Conservation (phyloP, 495 filamentous ascomycete genomes). For the Trichocladium uniseriatum region DNA sequence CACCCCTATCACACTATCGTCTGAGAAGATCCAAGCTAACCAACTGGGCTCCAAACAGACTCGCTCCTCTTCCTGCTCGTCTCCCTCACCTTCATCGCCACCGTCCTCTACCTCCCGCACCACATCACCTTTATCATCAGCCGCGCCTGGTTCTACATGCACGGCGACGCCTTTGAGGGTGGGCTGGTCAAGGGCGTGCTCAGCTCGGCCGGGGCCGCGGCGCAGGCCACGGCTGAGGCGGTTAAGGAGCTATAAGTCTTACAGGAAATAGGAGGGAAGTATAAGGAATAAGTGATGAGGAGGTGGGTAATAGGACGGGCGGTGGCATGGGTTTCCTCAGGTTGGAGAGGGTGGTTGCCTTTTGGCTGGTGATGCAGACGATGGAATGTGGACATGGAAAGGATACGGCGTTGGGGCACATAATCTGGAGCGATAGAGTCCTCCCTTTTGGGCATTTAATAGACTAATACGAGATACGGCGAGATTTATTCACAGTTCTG, state of each 20-base stretch:
- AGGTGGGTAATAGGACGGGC: too few relatives aligned
- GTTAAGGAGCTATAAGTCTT: conserved; percentile 31
- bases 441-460: conserved; percentile 1
- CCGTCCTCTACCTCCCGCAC: conserved; percentile 83
- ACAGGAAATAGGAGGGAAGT: too few relatives aligned
- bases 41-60: too few relatives aligned
- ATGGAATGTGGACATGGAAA: not conserved
- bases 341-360: too few relatives aligned
- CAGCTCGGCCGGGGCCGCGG: conserved; percentile 23
- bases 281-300: not conserved
- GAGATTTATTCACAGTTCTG: not conserved
- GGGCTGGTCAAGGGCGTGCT: conserved; percentile 27
- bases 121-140: conserved; percentile 69
- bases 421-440: not conserved
- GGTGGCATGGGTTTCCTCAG: too few relatives aligned
- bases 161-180: conserved; percentile 47
- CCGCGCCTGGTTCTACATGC: conserved; percentile 90
- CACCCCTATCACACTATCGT: not conserved
- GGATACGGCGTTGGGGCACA: conserved; percentile 2
- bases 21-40: too few relatives aligned
- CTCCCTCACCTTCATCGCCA: conserved; percentile 74
- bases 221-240: conserved; percentile 13
- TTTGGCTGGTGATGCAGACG: too few relatives aligned
- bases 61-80: conserved; percentile 81
- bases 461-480: conserved; percentile 1